phyloP scores from a whole-genome alignment of 495 filamentous ascomycete genomes.

The Amphirosellinia nigrospora region DNA sequence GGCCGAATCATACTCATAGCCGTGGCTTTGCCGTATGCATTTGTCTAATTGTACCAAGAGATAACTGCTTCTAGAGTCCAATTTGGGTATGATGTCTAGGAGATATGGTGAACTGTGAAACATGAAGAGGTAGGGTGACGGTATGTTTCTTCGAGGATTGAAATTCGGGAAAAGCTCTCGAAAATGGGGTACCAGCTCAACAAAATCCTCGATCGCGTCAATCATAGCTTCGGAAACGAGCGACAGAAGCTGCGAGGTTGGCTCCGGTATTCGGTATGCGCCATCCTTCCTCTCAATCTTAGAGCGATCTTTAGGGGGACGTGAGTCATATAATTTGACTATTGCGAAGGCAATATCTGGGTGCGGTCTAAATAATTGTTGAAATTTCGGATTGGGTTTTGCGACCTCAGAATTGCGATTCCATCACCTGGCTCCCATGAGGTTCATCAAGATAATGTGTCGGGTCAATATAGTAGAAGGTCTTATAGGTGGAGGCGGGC shows the following conservation, averaged over 20 bases:
- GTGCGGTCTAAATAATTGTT: neutral
- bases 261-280: neutral
- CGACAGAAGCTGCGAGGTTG: neutral
- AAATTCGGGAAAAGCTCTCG: neutral
- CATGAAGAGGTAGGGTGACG: neutral
- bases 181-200: neutral
- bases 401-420: neutral
- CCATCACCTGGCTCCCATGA: neutral
- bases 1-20: neutral
- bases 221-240: neutral
- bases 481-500: neutral
- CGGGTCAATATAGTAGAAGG: neutral
- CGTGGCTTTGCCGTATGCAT: neutral
- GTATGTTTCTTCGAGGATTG: neutral
- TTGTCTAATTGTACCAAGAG: neutral
- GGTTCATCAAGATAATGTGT: conserved; percentile 9
- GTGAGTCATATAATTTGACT: neutral
- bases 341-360: neutral
- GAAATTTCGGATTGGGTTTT: neutral
- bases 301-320: neutral
- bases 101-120: neutral
- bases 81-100: neutral
- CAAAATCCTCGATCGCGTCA: neutral
- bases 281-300: neutral
- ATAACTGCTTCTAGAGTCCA: neutral